These are phyloP conservation scores for Russula brevipes DNA, from an alignment of 768 basidiomycete species.

Conservation along the genomic window DNA sequence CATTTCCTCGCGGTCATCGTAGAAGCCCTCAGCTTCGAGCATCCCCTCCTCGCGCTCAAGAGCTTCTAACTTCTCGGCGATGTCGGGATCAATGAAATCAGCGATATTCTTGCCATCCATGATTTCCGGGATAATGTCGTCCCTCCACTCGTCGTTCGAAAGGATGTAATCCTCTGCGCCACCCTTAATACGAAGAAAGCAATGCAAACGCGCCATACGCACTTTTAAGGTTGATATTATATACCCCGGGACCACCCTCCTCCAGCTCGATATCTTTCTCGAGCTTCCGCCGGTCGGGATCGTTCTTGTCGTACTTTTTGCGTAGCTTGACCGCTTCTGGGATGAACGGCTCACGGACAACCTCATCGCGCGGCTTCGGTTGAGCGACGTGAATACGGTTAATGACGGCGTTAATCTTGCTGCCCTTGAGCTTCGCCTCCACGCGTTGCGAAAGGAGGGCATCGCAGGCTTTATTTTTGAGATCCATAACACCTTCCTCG, in stretches of 20 bases:
- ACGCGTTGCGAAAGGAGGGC: constrained; percentile 92
- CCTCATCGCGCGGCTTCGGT: constrained; percentile 86
- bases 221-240: constrained; percentile 89
- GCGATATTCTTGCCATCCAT: constrained; percentile 98
- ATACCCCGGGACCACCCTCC: constrained; percentile 87
- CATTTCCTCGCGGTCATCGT: constrained; percentile 84
- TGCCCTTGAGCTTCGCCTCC: constrained; percentile 89
- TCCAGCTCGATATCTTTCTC: constrained; percentile 80
- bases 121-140: constrained; percentile 96
- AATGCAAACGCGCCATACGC: constrained; percentile 31
- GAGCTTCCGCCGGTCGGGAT: constrained; percentile 68
- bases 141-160: constrained; percentile 88
- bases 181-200: neutral
- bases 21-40: constrained; percentile 92
- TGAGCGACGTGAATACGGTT: constrained; percentile 96
- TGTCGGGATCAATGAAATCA: constrained; percentile 98
- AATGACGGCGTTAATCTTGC: constrained; percentile 84
- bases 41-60: constrained; percentile 95
- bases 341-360: constrained; percentile 82
- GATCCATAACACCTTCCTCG: constrained; percentile 96
- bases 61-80: constrained; percentile 93
- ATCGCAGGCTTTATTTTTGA: constrained; percentile 94
- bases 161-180: constrained; percentile 82
- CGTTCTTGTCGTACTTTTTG: constrained; percentile 81
- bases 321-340: constrained; percentile 75